Base-by-base conservation (phyloP, 1,284 basidiomycete species). In the Pterulicium gracile region DNA sequence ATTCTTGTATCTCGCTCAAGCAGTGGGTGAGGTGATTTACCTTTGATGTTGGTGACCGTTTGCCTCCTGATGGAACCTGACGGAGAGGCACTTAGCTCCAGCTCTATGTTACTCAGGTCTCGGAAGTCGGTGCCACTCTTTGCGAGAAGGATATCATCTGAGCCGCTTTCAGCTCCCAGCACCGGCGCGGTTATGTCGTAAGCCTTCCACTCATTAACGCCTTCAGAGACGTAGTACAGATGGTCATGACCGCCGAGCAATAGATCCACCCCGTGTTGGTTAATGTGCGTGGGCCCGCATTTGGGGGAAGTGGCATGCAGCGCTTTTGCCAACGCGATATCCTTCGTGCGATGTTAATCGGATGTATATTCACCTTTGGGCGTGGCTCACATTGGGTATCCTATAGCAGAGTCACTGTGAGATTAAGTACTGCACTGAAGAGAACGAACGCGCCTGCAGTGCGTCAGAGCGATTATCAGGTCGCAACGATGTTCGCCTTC, bases 91-190 rank as follows among this genome's bases (percentile, higher is more conserved):
- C 70, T 67, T 2, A 95, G 65, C 48, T 79, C 75, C 15, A 95
- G 63, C 0, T 62, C 67, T 36, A 92, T 67, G 50, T 88, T 82
- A 44, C 87, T 88, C 20, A 95, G 65, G 52, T 95, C 90, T 24
- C 88, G 77, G 61, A 96, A 96, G 63, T 96, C 91, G 3, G 86
- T 89, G 3, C 92, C 92, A 52, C 86, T 90, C 62, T 96, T 96
- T 53, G 93, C 64, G 13, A 89, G 70, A 24, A 82, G 71, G 50
- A 83, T 63, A 36, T 88, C 79, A 2, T 85, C 86, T 1, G 77
- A 56, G 58, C 95, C 92, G 13, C 69, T 70, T 56, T 88, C 82
- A 1, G 81, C 79, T 10, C 90, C 91, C 2, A 88, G 72, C 12
- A 75, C 72, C 3, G 68, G 61, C 35, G 72, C 60, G 0, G 66